Conservation (phyloP, 2,329 filamentous ascomycete genomes). For the Daldinia eschscholtzii region DNA sequence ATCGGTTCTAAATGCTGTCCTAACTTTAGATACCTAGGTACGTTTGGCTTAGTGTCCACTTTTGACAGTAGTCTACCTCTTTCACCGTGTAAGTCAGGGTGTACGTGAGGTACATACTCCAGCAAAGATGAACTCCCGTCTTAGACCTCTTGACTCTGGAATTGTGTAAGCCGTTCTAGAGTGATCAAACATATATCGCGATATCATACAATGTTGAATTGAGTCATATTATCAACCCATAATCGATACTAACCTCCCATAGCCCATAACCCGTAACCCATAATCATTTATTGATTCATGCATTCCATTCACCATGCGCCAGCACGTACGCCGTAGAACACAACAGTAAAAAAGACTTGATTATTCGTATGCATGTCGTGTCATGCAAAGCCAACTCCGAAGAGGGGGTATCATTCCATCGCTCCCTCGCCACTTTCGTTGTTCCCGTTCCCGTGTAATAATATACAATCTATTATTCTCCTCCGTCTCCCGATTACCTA, state of each 20-base stretch:
- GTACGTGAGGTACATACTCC: too few species aligned
- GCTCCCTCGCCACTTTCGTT: conserved; percentile 6
- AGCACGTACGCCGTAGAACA: neutral
- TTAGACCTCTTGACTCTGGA: too few species aligned
- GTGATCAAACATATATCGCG: neutral
- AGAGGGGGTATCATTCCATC: conserved; percentile 35
- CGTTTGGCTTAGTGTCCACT: neutral
- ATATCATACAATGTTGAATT: neutral
- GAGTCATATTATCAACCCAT: neutral
- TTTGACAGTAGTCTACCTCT: neutral
- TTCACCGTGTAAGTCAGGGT: too few species aligned
- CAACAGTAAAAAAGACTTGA: neutral
- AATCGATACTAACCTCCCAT: neutral
- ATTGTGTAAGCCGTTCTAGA: too few species aligned
- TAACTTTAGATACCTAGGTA: neutral
- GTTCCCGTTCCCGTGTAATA: neutral
- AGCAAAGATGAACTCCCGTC: too few species aligned
- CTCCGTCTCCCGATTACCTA: too few species aligned
- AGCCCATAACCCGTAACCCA: neutral
- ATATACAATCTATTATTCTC: too few species aligned
- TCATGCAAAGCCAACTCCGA: neutral
- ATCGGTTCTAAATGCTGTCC: neutral
- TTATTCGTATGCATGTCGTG: neutral
- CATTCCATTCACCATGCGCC: neutral
- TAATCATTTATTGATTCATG: neutral